Base-by-base conservation (phyloP, 2,329 filamentous ascomycete species). In the Fusarium gaditjirri region DNA sequence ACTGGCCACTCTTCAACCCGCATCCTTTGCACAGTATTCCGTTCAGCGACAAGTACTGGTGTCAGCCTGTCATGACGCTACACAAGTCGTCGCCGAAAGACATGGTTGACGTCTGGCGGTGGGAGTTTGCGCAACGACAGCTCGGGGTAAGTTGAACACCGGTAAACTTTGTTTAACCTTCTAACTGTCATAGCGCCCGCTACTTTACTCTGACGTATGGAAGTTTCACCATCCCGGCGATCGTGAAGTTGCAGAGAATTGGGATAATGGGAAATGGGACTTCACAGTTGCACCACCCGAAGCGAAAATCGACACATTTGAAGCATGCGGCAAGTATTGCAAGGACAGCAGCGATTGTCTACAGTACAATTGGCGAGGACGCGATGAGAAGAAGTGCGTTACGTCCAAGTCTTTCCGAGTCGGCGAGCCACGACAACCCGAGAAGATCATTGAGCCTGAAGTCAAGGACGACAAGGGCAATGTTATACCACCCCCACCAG, bases 1-100 rank as follows among this genome's bases (percentile, higher is more conserved):
- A 85, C 58, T 87, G 83, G 80, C 85, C 85, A 6, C 79, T 86
- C 77, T 87, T 87, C 79, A 83, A 83, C 68, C 79, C 81, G n/a
- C 86, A 89, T 68, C 80, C 87, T 41, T 75, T 87, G 29, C 85
- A 88, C 53, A 81, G 82, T 6, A 82, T 87, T 31, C 85, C 86
- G 0, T 87, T 84, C 53, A 81, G 81, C 38, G 79, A 84, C 23
- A 68, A 70, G n/a, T 81, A 86, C 65, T 87, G 86, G 86, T 87
- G 86, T 42, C 85, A 87, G 69, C 85, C 86, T 4, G 82, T 84
- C 3, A 73, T 87, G 61, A 86, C 83, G 47, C 77, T 87, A 77
- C 85, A 87, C 72, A 87, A 86, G 76, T 82, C 83, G 3, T 77
- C 76, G 31, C 80, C 84, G 2, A 79, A 83, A 31, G 85, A 87